These are phyloP conservation scores for Mycena citricolor DNA, from an alignment of 1,284 basidiomycete species.

Conservation along the genomic window DNA sequence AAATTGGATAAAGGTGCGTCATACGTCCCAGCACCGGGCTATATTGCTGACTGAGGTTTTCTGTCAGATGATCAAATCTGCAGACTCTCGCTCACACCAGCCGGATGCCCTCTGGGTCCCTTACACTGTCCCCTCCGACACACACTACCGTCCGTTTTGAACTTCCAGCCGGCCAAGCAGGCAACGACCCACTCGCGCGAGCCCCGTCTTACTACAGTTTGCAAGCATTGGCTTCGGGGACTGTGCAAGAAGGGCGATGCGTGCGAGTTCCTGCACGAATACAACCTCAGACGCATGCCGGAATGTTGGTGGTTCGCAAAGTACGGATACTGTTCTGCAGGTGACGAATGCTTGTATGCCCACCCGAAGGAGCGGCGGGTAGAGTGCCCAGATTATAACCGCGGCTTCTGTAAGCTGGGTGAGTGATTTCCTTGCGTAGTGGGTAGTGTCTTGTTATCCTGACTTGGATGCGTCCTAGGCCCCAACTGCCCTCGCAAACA, in stretches of 20 bases:
- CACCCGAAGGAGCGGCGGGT: slow-evolving; percentile 94
- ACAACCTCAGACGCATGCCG: slow-evolving; percentile 98
- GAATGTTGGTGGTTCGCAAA: slow-evolving; percentile 99
- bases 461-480: slow-evolving; percentile 46
- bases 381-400: slow-evolving; percentile 93
- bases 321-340: slow-evolving; percentile 96
- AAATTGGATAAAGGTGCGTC: slow-evolving; percentile 88
- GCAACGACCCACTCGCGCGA: slow-evolving; percentile 80
- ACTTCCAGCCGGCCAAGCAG: slow-evolving; percentile 86
- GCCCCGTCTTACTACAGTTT: slow-evolving; percentile 90
- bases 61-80: slow-evolving; percentile 87
- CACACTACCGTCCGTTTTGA: slow-evolving; percentile 79
- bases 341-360: slow-evolving; percentile 97
- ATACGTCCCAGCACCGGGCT: too few relatives aligned
- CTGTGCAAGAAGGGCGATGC: slow-evolving; percentile 98
- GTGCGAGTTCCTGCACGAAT: slow-evolving; percentile 99
- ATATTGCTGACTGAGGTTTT: slow-evolving; percentile 9
- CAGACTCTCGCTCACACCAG: slow-evolving; percentile 72
- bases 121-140: slow-evolving; percentile 89
- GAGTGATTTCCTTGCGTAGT: slow-evolving; percentile 32
- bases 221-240: slow-evolving; percentile 98
- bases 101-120: slow-evolving; percentile 87
- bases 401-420: slow-evolving; percentile 95
- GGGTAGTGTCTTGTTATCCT: slow-evolving; percentile 1
- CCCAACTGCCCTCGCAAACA: slow-evolving; percentile 92